Conservation (phyloP, 1,139 yeast species). For the Magnusiomyces ingens region DNA sequence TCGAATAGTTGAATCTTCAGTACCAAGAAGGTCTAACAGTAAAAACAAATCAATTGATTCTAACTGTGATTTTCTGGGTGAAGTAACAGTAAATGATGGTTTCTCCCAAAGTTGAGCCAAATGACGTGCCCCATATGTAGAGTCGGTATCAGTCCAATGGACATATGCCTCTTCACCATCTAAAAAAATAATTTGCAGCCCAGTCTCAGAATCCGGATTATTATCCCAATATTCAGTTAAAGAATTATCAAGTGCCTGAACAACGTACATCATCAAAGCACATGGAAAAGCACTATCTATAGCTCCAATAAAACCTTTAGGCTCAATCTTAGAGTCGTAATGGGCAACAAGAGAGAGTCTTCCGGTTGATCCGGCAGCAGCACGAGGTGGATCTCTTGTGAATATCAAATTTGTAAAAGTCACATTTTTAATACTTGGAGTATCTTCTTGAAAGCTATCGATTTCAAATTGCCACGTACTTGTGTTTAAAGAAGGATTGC, state of each 20-base stretch:
- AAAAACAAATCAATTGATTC: slow-evolving; percentile 39
- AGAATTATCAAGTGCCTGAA: slow-evolving; percentile 32
- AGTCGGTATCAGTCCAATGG: slow-evolving; percentile 45
- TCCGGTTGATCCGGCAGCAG: slow-evolving; percentile 23
- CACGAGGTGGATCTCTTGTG: slow-evolving; percentile 27
- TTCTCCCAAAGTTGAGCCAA: slow-evolving; percentile 39
- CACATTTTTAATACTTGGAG: slow-evolving; percentile 32
- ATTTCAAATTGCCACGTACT: slow-evolving; percentile 37
- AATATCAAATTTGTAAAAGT: slow-evolving; percentile 44
- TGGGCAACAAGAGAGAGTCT: slow-evolving; percentile 46
- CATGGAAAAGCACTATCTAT: slow-evolving; percentile 54
- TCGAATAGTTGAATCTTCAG: slow-evolving; percentile 35
- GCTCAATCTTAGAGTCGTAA: slow-evolving; percentile 45
- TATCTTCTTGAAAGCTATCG: slow-evolving; percentile 38
- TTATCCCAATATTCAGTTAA: slow-evolving; percentile 26
- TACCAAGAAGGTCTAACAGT: slow-evolving; percentile 46
- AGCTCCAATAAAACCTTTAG: slow-evolving; percentile 53
- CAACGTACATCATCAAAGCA: slow-evolving; percentile 43
- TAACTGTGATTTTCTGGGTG: slow-evolving; percentile 20
- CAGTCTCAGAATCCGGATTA: slow-evolving; percentile 25
- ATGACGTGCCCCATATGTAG: slow-evolving; percentile 50
- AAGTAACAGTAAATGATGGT: slow-evolving; percentile 14
- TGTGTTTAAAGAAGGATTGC: background rate
- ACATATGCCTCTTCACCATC: slow-evolving; percentile 56
- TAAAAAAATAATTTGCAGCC: slow-evolving; percentile 46